These are phyloP conservation scores for Picochlorum sp. DNA, from an alignment of 139 green algal species.

Conservation along the genomic window DNA sequence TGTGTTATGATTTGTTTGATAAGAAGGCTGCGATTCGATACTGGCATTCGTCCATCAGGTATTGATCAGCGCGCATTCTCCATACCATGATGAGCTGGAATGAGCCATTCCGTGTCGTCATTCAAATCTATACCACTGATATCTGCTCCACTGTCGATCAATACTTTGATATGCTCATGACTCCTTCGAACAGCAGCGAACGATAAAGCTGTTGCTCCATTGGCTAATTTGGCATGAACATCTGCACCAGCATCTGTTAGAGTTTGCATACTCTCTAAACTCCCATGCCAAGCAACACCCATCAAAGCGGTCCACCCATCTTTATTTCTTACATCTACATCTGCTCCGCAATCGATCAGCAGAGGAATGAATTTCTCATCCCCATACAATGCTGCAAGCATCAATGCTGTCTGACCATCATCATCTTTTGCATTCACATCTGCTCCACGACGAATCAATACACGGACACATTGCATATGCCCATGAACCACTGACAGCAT, in stretches of 20 bases:
- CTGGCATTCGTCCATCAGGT: no score
- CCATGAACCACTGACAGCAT: neutral
- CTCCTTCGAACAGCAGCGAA: no score
- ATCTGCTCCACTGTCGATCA: neutral
- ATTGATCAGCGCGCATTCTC: no score
- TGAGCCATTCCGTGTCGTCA: neutral
- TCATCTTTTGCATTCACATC: neutral
- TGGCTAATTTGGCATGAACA: neutral
- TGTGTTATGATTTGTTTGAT: no score
- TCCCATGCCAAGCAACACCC: neutral
- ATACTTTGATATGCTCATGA: neutral
- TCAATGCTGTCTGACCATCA: constrained; percentile 1
- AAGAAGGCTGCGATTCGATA: no score
- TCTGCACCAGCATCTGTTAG: neutral
- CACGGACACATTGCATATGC: neutral
- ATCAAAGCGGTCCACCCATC: constrained; percentile 3
- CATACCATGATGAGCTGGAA: no score
- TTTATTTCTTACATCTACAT: neutral
- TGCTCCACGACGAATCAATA: neutral
- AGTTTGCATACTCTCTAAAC: neutral
- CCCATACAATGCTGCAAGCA: neutral
- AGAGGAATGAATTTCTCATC: neutral
- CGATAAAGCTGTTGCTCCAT: neutral
- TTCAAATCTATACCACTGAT: neutral
- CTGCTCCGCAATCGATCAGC: neutral